Base-by-base conservation (phyloP, 257 asterid genomes). In the Fraxinus anomala region DNA sequence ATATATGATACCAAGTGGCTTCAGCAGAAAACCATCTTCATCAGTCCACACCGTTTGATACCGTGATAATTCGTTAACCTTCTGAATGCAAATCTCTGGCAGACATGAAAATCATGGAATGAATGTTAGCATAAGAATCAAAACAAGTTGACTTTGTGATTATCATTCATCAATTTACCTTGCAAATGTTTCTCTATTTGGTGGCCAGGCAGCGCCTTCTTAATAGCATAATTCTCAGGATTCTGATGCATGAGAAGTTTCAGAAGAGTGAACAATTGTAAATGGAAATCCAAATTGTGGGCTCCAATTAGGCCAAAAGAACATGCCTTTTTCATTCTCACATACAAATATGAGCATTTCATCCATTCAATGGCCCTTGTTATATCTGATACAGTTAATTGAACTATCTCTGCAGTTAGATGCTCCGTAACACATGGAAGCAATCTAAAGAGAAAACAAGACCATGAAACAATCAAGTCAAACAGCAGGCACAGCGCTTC, bases 381-480 rank as follows among this genome's bases (percentile, higher is more conserved):
- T 83, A 95, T 95, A 80, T 93, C 99, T 69, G 97, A 80, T 61
- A 95, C 85, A 36, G 98, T 93, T 77, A 92, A 86, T 80, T 95
- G 99, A 82, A 93, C 98, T 83, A 93, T 93, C 96, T 95, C 97
- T 78, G 99, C 99, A 39, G 97, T 90, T 73, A 95, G 88, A 91
- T 95, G 98, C 89, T 95, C 99, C 24, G 96, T 91, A 76, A 95
- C 34, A 79, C 96, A 91, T 36, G 98, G 97, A 78, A 93, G 98
- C 92, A 95, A 85, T 83, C 98, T 95, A 83, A 70, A 83, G 76
- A 77, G 76, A 67, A 34, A 80, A 82, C 75, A 81, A 89, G 81
- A 80, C 74, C 75, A 47, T 17, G 63, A 80, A 86, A 73, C 44
- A 54, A 69, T 76, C 24, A 63, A 67, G 73, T 77, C 68, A 23